Evolutionary conservation across 306 rosid genomes (phyloP).

Genomic region (Albizia julibrissin): DNA sequence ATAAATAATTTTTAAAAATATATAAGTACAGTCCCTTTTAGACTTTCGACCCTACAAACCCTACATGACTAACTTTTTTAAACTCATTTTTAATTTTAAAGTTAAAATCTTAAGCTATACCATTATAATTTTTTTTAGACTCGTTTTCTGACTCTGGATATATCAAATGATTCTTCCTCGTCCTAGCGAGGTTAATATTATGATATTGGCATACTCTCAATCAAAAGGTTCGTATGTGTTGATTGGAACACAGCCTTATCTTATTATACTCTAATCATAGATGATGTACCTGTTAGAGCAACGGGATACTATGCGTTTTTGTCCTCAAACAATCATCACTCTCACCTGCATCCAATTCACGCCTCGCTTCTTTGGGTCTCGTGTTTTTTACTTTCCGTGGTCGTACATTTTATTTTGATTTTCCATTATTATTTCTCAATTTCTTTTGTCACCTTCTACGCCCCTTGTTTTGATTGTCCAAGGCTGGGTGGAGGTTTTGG

Average conservation of each 20-base stretch:
- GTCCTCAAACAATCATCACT: neutral
- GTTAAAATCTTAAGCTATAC: too few relatives aligned
- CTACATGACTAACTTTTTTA: too few relatives aligned
- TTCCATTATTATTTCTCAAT: neutral
- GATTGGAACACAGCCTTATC: neutral
- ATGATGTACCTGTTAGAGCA: neutral
- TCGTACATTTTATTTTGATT: neutral
- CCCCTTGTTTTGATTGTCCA: neutral
- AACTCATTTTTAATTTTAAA: too few relatives aligned
- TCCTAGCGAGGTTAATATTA: neutral
- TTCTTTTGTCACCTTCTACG: neutral
- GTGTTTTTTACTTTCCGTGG: neutral
- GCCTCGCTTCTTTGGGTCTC: neutral
- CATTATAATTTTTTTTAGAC: too few relatives aligned
- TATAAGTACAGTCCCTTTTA: too few relatives aligned
- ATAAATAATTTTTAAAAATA: too few relatives aligned
- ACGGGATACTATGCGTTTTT: neutral
- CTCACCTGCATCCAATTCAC: neutral
- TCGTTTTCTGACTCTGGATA: too few relatives aligned
- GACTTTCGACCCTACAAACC: too few relatives aligned
- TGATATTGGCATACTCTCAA: neutral
- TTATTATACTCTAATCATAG: slow-evolving; percentile 3
- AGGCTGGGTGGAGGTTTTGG: too few relatives aligned
- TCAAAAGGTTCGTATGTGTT: neutral
- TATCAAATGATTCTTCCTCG: neutral